Evolutionary conservation across 495 filamentous ascomycete species (phyloP).

Genomic region (Chaetomium tenue): DNA sequence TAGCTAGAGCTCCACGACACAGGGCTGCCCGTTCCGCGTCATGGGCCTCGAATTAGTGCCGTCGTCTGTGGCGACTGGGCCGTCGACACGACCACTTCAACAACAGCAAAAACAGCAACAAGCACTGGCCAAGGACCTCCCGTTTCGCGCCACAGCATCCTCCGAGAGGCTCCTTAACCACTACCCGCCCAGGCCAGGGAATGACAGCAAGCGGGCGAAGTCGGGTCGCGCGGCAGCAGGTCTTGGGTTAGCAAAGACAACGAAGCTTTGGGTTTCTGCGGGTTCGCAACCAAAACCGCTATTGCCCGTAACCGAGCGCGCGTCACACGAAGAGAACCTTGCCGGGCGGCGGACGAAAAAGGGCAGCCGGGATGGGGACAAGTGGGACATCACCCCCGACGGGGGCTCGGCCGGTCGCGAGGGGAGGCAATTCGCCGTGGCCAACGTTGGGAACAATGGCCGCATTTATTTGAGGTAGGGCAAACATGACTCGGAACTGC

Average conservation of each 20-base stretch:
- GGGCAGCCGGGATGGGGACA: slow-evolving; percentile 41
- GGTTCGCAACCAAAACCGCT: slow-evolving; percentile 38
- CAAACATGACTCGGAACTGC: slow-evolving; percentile 16
- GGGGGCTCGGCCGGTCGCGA: slow-evolving; percentile 52
- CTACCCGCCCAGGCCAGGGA: slow-evolving; percentile 23
- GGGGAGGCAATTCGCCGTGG: slow-evolving; percentile 85
- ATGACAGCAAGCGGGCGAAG: slow-evolving; percentile 25
- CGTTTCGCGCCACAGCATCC: slow-evolving; percentile 14
- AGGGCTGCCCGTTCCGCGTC: neutral
- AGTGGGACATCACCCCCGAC: slow-evolving; percentile 51
- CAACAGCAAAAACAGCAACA: slow-evolving; percentile 18
- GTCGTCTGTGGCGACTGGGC: slow-evolving; percentile 26
- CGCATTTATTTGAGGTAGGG: slow-evolving; percentile 90
- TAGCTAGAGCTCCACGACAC: slow-evolving; percentile 20
- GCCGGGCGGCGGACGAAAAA: slow-evolving; percentile 30
- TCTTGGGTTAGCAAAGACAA: slow-evolving; percentile 29
- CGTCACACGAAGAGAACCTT: slow-evolving; percentile 40
- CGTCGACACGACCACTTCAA: slow-evolving; percentile 27
- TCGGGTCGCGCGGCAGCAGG: slow-evolving; percentile 16
- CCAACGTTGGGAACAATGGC: slow-evolving; percentile 90
- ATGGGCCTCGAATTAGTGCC: slow-evolving; percentile 31
- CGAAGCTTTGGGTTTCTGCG: slow-evolving; percentile 35
- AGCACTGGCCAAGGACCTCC: slow-evolving; percentile 22
- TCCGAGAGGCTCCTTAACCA: slow-evolving; percentile 17
- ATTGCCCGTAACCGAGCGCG: slow-evolving; percentile 46